phyloP scores from a whole-genome alignment of 805 yeast species.

The Barnettozyma sucrosica region DNA sequence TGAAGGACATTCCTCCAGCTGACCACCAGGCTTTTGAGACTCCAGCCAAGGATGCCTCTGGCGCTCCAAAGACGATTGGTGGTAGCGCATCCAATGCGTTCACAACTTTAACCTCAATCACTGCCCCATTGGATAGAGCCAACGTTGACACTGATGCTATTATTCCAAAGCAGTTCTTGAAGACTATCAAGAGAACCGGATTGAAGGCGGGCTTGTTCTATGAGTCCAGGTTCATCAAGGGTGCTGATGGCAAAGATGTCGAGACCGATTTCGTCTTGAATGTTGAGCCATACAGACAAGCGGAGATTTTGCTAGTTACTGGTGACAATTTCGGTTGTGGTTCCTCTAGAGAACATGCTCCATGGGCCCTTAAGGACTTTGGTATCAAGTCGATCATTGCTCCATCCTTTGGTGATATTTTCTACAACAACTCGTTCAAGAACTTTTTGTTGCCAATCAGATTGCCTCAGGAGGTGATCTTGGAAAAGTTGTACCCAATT shows the following conservation, averaged over 20 bases:
- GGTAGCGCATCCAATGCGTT: slow-evolving; percentile 70
- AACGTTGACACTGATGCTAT: slow-evolving; percentile 98
- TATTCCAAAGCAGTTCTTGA: slow-evolving; percentile 96
- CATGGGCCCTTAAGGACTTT: slow-evolving; percentile 98
- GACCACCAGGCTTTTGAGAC: slow-evolving; percentile 36
- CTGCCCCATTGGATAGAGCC: slow-evolving; percentile 92
- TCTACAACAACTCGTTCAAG: slow-evolving; percentile 95
- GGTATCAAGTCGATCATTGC: slow-evolving; percentile 96
- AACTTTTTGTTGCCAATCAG: slow-evolving; percentile 93
- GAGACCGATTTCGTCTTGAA: slow-evolving; percentile 90
- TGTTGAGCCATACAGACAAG: slow-evolving; percentile 71
- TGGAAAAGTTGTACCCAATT: slow-evolving; percentile 67
- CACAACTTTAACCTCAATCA: slow-evolving; percentile 68
- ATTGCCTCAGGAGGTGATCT: slow-evolving; percentile 72
- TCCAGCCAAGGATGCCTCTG: slow-evolving; percentile 26
- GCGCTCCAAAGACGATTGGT: slow-evolving; percentile 20
- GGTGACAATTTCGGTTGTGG: slow-evolving; percentile 99
- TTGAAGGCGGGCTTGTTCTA: slow-evolving; percentile 82
- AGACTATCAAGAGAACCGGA: slow-evolving; percentile 97
- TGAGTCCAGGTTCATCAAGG: slow-evolving; percentile 76
- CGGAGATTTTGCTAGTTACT: slow-evolving; percentile 81
- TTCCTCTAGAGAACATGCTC: slow-evolving; percentile 98
- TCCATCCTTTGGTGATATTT: slow-evolving; percentile 97
- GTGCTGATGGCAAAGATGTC: slow-evolving; percentile 61
- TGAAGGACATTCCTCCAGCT: slow-evolving; percentile 58